A percentile compares a stretch with the other conserved stretches of the same genome.
Conservation (phyloP, 805 yeast genomes). For the Yamadazyma sp. region DNA sequence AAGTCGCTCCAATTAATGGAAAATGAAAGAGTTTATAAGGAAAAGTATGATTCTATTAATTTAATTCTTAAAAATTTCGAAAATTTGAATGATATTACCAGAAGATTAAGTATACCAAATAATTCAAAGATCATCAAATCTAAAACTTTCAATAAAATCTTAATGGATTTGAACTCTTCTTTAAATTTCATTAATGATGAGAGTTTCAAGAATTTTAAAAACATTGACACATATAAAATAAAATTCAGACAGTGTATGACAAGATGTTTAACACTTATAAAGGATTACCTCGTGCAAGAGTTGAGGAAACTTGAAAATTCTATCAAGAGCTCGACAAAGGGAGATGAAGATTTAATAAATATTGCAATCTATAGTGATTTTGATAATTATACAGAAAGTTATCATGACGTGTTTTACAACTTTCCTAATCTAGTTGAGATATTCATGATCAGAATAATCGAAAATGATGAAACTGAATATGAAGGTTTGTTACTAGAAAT, state of each 20-base stretch:
- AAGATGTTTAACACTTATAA: constrained; percentile 70
- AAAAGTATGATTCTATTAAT: constrained; percentile 44
- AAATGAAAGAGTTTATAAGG: constrained; percentile 41
- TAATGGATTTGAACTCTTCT: constrained; percentile 64
- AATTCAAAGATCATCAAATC: constrained; percentile 34
- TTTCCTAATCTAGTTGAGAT: constrained; percentile 34
- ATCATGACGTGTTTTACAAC: constrained; percentile 13
- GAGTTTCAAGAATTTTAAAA: constrained; percentile 54
- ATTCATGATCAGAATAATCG: constrained; percentile 34
- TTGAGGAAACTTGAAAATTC: constrained; percentile 30
- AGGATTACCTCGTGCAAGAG: constrained; percentile 57
- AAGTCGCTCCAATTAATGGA: constrained; percentile 50
- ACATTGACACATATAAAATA: constrained; percentile 62
- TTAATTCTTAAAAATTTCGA: constrained; percentile 60
- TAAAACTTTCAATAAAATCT: constrained; percentile 40
- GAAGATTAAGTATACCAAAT: constrained; percentile 58
- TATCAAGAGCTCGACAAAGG: constrained; percentile 7
- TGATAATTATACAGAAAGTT: constrained; percentile 18
- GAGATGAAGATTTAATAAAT: constrained; percentile 16
- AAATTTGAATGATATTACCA: constrained; percentile 65
- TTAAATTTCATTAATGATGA: constrained; percentile 47
- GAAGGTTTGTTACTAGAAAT: constrained; percentile 67
- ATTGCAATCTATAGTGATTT: constrained; percentile 67
- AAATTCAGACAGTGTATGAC: constrained; percentile 83
- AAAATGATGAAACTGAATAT: constrained; percentile 46